phyloP scores from a whole-genome alignment of 208 protist genomes.

The Leishmania aethiopica region DNA sequence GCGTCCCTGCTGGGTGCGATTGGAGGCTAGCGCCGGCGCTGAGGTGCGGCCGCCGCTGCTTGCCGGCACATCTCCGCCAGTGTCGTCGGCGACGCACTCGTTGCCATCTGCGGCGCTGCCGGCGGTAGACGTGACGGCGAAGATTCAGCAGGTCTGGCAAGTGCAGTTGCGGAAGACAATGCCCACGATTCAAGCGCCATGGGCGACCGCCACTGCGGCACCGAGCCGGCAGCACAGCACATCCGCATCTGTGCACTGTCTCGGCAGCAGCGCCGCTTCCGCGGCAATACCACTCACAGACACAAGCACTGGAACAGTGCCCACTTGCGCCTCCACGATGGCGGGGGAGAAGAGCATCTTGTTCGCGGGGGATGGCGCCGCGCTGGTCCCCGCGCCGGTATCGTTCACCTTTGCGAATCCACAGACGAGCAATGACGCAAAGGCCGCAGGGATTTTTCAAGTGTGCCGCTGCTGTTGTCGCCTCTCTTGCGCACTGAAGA shows the following conservation, averaged over 20 bases:
- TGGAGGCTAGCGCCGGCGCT: constrained; percentile 1
- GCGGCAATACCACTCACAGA: constrained; percentile 3
- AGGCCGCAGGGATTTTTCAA: not conserved
- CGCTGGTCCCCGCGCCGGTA: not conserved
- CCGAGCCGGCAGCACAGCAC: not conserved
- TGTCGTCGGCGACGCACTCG: not conserved
- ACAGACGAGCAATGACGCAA: not conserved
- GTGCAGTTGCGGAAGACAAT: not conserved
- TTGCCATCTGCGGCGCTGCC: constrained; percentile 14
- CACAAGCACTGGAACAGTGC: not conserved
- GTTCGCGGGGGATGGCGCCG: not conserved
- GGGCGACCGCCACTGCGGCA: not conserved
- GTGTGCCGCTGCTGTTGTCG: not conserved
- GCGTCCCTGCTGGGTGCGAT: constrained; percentile 21
- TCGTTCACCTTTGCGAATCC: not conserved
- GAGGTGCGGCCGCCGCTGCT: not conserved
- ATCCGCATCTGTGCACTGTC: not conserved
- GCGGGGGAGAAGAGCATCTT: constrained; percentile 7
- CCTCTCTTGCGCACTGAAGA: constrained; percentile 1
- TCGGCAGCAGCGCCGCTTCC: not conserved
- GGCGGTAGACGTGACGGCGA: constrained; percentile 13
- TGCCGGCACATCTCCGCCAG: not conserved
- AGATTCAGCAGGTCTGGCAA: constrained; percentile 17
- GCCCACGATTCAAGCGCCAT: not conserved
- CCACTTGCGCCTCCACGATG: constrained; percentile 1